phyloP scores from a whole-genome alignment of 495 filamentous ascomycete species.

The Aspergillus olivimuriae region DNA sequence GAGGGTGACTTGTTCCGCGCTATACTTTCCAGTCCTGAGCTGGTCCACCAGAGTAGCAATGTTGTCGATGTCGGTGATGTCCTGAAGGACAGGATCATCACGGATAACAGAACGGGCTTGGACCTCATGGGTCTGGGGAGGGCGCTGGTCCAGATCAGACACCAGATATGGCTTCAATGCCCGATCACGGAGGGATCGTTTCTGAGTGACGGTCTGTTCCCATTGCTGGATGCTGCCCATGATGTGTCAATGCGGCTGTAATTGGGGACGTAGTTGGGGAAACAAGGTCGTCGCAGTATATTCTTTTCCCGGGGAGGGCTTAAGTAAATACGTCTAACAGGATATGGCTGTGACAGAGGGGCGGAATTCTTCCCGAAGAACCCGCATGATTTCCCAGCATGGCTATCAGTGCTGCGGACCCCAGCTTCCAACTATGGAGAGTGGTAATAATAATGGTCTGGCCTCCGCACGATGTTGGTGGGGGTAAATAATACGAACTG shows the following conservation, averaged over 20 bases:
- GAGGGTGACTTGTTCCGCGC: slow-evolving; percentile 32
- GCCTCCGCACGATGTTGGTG: too few species aligned
- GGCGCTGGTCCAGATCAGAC: slow-evolving; percentile 19
- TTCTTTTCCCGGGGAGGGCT: not conserved
- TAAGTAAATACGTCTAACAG: too few species aligned
- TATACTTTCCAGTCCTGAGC: slow-evolving; percentile 33
- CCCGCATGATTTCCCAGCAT: too few species aligned
- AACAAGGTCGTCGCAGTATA: too few species aligned
- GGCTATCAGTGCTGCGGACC: too few species aligned
- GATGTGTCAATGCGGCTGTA: too few species aligned
- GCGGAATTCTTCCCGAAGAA: too few species aligned
- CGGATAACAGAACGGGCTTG: slow-evolving; percentile 18
- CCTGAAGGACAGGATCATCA: slow-evolving; percentile 17
- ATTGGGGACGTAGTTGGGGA: too few species aligned
- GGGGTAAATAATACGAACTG: too few species aligned
- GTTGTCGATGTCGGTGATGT: slow-evolving; percentile 37
- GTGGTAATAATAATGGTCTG: too few species aligned
- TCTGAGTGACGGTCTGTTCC: slow-evolving; percentile 26
- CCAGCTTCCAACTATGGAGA: too few species aligned
- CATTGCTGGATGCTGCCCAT: slow-evolving; percentile 22
- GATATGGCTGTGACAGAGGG: too few species aligned
- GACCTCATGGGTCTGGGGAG: slow-evolving; percentile 17
- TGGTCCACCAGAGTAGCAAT: slow-evolving; percentile 25
- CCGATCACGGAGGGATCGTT: slow-evolving; percentile 23
- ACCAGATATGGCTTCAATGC: slow-evolving; percentile 25